Percentiles rank a stretch among this genome's conserved stretches.
Evolutionary conservation across 106 monocot genomes (phyloP).

Genomic region (Chionographis japonica): DNA sequence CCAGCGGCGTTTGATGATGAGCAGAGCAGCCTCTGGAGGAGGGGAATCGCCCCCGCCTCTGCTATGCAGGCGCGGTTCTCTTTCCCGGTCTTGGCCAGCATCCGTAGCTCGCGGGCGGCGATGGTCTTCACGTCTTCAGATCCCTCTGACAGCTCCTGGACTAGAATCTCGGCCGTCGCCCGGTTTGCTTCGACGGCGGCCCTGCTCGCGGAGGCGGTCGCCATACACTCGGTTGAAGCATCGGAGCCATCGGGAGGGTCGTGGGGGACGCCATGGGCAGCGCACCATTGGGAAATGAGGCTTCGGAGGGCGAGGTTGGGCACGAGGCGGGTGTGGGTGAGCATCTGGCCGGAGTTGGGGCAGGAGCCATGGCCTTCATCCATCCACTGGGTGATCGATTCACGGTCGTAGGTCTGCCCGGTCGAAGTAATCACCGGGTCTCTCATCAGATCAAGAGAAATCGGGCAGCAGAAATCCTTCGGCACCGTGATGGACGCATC

Average conservation of each 20-base stretch:
- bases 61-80: conserved; percentile 51
- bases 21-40: conserved; percentile 31
- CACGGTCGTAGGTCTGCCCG: conserved; percentile 50
- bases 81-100: conserved; percentile 57
- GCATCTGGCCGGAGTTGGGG: conserved; percentile 43
- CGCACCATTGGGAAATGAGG: conserved; percentile 49
- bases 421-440: conserved; percentile 48
- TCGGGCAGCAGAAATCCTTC: conserved; percentile 61
- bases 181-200: conserved; percentile 48
- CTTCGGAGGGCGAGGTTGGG: conserved; percentile 40
- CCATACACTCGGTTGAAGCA: conserved; percentile 11
- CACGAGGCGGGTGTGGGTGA: conserved; percentile 19
- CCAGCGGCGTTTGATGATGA: conserved; percentile 20
- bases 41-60: conserved; percentile 50
- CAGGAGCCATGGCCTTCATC: conserved; percentile 46
- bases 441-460: conserved; percentile 46
- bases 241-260: conserved; percentile 24
- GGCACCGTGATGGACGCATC: conserved; percentile 29
- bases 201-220: conserved; percentile 14
- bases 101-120: conserved; percentile 49
- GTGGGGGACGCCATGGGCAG: conserved; percentile 19
- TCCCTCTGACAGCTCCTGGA: conserved; percentile 27
- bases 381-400: conserved; percentile 44
- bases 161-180: conserved; percentile 35
- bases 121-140: conserved; percentile 24